Percentiles rank a stretch among this genome's conserved stretches.
phyloP scores from a whole-genome alignment of 768 basidiomycete genomes.

The Lactarius sp. region DNA sequence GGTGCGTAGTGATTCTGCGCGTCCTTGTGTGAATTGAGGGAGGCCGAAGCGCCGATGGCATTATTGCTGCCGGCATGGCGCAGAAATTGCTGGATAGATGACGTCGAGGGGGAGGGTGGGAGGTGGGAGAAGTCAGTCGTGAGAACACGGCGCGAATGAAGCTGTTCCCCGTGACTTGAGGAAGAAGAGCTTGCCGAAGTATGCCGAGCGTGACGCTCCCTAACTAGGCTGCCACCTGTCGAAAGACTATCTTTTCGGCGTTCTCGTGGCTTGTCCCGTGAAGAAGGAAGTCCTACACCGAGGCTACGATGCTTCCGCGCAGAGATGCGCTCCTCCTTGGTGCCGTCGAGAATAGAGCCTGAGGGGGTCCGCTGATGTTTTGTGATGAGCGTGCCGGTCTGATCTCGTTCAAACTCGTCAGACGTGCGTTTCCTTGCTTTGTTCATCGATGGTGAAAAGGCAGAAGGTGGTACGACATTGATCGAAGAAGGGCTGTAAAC shows the following conservation, averaged over 20 bases:
- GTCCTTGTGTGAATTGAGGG: conserved; percentile 38
- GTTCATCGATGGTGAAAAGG: conserved; percentile 23
- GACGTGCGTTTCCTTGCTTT: conserved; percentile 32
- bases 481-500: conserved; percentile 1
- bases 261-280: conserved; percentile 47
- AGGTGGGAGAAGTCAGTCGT: conserved; percentile 83
- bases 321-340: conserved; percentile 29
- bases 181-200: conserved; percentile 64
- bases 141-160: conserved; percentile 54
- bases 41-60: conserved; percentile 36
- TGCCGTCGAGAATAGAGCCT: conserved; percentile 39
- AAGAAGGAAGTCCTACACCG: conserved; percentile 27
- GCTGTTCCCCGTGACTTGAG: conserved; percentile 49
- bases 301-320: conserved; percentile 25
- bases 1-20: conserved; percentile 43
- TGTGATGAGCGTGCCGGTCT: conserved; percentile 25
- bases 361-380: conserved; percentile 23
- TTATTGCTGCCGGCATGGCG: conserved; percentile 47
- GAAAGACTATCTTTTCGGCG: conserved; percentile 33
- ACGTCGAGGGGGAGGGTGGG: conserved; percentile 87
- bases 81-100: conserved; percentile 81
- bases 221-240: conserved; percentile 25
- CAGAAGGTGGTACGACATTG: conserved; percentile 15
- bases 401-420: conserved; percentile 33
- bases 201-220: conserved; percentile 52